phyloP scores from a whole-genome alignment of 2,329 filamentous ascomycete genomes.

The Pseudogymnoascus sp. region DNA sequence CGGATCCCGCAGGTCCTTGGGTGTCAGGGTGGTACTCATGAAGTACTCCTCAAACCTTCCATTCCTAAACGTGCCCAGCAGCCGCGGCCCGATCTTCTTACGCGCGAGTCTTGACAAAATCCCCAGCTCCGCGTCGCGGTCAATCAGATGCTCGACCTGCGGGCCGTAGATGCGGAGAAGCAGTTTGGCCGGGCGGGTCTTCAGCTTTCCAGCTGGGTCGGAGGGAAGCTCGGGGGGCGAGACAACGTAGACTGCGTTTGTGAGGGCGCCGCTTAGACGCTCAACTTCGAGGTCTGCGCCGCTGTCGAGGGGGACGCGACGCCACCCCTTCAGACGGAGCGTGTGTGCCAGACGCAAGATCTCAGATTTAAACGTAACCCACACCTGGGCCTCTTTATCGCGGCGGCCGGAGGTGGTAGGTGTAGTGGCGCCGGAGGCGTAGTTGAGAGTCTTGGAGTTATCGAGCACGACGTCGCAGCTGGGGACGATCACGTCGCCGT shows the following conservation, averaged over 20 bases:
- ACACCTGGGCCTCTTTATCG: constrained; percentile 66
- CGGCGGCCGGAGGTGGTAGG: constrained; percentile 37
- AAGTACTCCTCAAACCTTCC: constrained; percentile 95
- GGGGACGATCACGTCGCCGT: constrained; percentile 76
- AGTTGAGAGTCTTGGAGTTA: constrained; percentile 81
- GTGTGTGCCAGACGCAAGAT: constrained; percentile 87
- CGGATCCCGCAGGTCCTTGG: constrained; percentile 66
- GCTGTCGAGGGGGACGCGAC: constrained; percentile 65
- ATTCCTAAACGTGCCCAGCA: constrained; percentile 88
- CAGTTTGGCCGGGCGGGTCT: constrained; percentile 50
- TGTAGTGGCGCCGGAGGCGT: constrained; percentile 47
- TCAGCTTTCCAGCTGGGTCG: constrained; percentile 30
- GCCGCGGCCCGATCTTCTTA: constrained; percentile 85
- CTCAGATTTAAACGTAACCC: constrained; percentile 84
- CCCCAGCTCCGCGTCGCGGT: constrained; percentile 79
- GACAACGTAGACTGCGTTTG: constrained; percentile 94
- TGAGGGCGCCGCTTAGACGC: constrained; percentile 81
- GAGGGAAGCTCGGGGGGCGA: constrained; percentile 63
- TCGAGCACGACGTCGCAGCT: constrained; percentile 78
- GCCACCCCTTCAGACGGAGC: constrained; percentile 83
- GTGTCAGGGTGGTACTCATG: constrained; percentile 72
- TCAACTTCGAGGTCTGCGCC: constrained; percentile 63
- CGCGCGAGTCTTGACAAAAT: constrained; percentile 79
- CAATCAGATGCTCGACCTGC: constrained; percentile 91
- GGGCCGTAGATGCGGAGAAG: constrained; percentile 89